These are phyloP conservation scores for Apiospora saccharicola DNA, from an alignment of 2,329 filamentous ascomycete species.

Conservation along the genomic window DNA sequence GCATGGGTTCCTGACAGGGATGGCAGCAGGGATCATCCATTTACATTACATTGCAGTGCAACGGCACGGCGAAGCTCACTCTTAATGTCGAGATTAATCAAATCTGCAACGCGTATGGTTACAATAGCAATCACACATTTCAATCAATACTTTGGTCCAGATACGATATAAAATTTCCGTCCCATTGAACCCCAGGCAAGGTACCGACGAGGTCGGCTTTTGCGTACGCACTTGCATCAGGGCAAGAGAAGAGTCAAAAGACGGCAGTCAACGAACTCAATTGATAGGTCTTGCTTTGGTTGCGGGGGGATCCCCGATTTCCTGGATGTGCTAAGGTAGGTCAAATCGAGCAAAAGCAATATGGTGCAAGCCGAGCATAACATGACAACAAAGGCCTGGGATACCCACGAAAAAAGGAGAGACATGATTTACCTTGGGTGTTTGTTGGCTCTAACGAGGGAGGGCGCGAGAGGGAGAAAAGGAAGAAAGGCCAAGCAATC, in stretches of 20 bases:
- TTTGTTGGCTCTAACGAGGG: neutral
- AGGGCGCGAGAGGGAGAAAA: neutral
- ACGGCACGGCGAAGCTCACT: conserved; percentile 16
- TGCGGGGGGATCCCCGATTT: neutral
- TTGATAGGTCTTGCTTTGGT: neutral
- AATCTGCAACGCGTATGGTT: conserved; percentile 20
- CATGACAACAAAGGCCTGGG: neutral
- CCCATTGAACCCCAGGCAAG: neutral
- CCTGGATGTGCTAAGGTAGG: neutral
- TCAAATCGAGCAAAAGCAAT: conserved; percentile 17
- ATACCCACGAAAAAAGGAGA: neutral
- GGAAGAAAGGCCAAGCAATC: conserved; percentile 7
- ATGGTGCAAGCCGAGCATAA: conserved; percentile 3
- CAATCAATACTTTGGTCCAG: conserved; percentile 14
- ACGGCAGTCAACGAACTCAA: neutral
- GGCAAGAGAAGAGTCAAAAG: neutral
- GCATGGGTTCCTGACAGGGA: conserved; percentile 12
- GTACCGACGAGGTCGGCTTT: neutral
- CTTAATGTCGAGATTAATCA: conserved; percentile 17
- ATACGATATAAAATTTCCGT: conserved; percentile 20
- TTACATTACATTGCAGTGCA: conserved; percentile 13
- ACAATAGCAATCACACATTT: conserved; percentile 8
- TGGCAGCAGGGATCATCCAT: neutral
- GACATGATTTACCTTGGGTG: conserved; percentile 6
- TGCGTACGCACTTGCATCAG: neutral